A percentile compares a stretch with the other conserved stretches of the same genome.
These are phyloP conservation scores for Sphaerulina vaccinii DNA, from an alignment of 2,329 filamentous ascomycete genomes.

Conservation along the genomic window DNA sequence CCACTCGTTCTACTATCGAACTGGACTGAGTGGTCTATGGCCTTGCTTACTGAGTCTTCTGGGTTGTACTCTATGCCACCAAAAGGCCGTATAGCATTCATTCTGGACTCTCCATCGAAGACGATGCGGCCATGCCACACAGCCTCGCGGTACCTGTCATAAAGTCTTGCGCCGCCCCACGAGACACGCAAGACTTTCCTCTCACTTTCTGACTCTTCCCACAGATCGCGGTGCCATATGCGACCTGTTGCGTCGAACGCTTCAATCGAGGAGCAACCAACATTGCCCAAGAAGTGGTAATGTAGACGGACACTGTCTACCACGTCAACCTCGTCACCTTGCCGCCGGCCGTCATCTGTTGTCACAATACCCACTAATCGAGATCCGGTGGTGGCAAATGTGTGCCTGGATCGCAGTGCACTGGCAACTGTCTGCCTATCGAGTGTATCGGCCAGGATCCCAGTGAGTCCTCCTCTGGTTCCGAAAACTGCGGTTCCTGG, in stretches of 20 bases:
- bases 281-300: conserved; percentile 4
- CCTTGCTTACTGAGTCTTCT: conserved; percentile 1
- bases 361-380: conserved; percentile 6
- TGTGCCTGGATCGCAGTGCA: conserved; percentile 9
- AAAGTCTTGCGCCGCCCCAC: conserved; percentile 12
- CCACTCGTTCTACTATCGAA: conserved; percentile 12
- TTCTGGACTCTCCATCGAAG: not conserved
- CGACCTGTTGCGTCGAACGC: conserved; percentile 9
- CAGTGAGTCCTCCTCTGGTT: conserved; percentile 12
- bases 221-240: conserved; percentile 5
- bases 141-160: conserved; percentile 14
- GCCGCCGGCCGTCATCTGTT: conserved; percentile 4
- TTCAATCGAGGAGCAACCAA: conserved; percentile 10
- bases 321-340: conserved; percentile 8
- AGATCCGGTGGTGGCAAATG: conserved; percentile 5
- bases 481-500: conserved; percentile 39
- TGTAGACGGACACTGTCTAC: not conserved
- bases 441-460: conserved; percentile 6
- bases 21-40: not conserved
- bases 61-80: conserved; percentile 8
- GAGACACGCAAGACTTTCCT: not conserved
- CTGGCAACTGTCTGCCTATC: not conserved
- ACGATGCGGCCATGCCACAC: conserved; percentile 6
- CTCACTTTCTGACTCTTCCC: not conserved
- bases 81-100: not conserved